Conservation (phyloP, 257 asterid species). For the Echites panduratus region DNA sequence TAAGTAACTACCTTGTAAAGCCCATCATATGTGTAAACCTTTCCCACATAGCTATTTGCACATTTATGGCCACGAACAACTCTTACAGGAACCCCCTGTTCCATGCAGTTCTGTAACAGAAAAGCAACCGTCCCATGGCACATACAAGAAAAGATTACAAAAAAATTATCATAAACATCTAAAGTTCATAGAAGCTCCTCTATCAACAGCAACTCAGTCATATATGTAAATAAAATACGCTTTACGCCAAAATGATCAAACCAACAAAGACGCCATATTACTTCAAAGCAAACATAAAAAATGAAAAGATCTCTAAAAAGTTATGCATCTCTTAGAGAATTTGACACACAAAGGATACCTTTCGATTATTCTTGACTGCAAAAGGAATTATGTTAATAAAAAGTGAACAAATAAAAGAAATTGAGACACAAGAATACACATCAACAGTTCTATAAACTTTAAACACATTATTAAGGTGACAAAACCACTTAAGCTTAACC, state of each 20-base stretch:
- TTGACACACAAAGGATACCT: background rate
- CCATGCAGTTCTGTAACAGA: constrained; percentile 57
- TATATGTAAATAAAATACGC: background rate
- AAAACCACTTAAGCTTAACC: background rate
- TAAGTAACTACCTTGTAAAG: constrained; percentile 52
- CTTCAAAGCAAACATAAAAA: background rate
- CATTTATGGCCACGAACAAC: constrained; percentile 83
- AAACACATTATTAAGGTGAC: background rate
- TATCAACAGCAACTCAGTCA: background rate
- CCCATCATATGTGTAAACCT: constrained; percentile 92
- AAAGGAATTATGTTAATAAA: background rate
- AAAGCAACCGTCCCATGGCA: background rate
- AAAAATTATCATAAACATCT: constrained; percentile 1
- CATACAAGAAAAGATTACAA: background rate
- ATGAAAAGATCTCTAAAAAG: background rate
- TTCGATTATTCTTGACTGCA: background rate
- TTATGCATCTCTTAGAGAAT: background rate
- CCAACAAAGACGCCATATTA: background rate
- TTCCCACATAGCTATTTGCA: constrained; percentile 66
- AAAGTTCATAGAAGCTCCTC: background rate
- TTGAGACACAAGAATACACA: background rate
- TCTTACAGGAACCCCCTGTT: constrained; percentile 60
- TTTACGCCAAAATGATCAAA: background rate
- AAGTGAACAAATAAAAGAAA: background rate
- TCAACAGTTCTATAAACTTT: no score